These are phyloP conservation scores for Phialocephala subalpina DNA, from an alignment of 2,329 filamentous ascomycete species.

Conservation along the genomic window DNA sequence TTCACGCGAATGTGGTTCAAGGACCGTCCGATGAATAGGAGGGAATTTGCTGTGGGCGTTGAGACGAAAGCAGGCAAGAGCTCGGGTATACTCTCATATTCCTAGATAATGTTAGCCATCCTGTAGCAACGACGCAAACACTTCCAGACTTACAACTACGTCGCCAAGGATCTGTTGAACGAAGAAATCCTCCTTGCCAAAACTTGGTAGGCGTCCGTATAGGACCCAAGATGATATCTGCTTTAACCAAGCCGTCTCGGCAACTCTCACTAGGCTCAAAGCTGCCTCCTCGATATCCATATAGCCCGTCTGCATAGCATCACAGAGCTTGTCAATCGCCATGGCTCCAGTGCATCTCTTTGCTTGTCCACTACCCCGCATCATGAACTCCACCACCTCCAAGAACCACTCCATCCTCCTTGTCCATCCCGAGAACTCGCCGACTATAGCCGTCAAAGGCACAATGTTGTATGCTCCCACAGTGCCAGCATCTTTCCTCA, in stretches of 20 bases:
- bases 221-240: constrained; percentile 91
- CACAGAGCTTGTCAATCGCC: constrained; percentile 79
- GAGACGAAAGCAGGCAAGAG: constrained; percentile 84
- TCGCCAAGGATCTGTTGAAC: constrained; percentile 59
- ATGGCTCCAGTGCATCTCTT: constrained; percentile 69
- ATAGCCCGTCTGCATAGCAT: constrained; percentile 87
- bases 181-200: constrained; percentile 88
- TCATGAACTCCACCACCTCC: constrained; percentile 75
- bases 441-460: constrained; percentile 83
- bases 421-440: constrained; percentile 88
- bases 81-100: constrained; percentile 64
- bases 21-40: constrained; percentile 90
- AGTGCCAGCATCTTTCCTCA: constrained; percentile 77
- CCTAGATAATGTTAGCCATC: constrained; percentile 46
- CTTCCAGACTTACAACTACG: constrained; percentile 42
- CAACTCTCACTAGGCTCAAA: constrained; percentile 74
- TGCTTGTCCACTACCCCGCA: constrained; percentile 45
- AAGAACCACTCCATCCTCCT: constrained; percentile 87
- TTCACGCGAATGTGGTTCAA: constrained; percentile 80
- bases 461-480: constrained; percentile 96
- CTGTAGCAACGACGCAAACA: neutral
- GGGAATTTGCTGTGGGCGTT: constrained; percentile 76
- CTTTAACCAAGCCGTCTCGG: constrained; percentile 90
- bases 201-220: constrained; percentile 82
- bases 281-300: constrained; percentile 83